phyloP scores from a whole-genome alignment of 2,329 filamentous ascomycete species.

The Aspergillus neotritici region DNA sequence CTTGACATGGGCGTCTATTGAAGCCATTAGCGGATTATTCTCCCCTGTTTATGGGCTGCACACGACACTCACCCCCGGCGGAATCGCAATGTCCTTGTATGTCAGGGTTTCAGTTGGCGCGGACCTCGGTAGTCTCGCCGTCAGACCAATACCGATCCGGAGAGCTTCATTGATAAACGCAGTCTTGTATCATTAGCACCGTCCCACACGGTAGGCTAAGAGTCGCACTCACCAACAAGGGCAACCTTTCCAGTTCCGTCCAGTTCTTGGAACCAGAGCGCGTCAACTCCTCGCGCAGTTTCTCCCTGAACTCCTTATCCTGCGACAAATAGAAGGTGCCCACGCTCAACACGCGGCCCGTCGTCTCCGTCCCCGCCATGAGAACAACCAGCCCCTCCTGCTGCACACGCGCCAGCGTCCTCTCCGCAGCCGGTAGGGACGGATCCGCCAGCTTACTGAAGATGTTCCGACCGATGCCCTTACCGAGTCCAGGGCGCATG shows the following conservation, averaged over 20 bases:
- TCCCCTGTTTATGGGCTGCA: too few relatives aligned
- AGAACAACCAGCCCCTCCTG: constrained; percentile 29
- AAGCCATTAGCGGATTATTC: too few relatives aligned
- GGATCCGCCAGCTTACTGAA: constrained; percentile 30
- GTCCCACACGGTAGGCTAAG: neutral
- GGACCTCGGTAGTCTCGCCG: constrained; percentile 7
- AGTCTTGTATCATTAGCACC: neutral
- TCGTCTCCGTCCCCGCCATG: constrained; percentile 34
- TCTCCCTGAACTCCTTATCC: constrained; percentile 14
- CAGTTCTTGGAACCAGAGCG: constrained; percentile 18
- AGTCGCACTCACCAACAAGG: constrained; percentile 29
- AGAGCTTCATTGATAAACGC: constrained; percentile 10
- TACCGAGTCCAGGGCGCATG: neutral
- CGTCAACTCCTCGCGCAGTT: constrained; percentile 25
- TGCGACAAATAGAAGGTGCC: constrained; percentile 27
- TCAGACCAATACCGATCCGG: constrained; percentile 3
- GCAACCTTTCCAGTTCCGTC: constrained; percentile 33
- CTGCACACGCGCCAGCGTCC: constrained; percentile 25
- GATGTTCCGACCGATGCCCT: constrained; percentile 12
- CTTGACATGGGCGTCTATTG: neutral
- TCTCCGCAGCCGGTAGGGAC: constrained; percentile 34
- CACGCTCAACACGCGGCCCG: constrained; percentile 25
- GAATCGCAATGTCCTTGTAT: constrained; percentile 15
- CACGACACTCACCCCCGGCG: constrained; percentile 16
- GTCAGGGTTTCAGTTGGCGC: constrained; percentile 5